A percentile compares a stretch with the other conserved stretches of the same genome.
Evolutionary conservation across 768 basidiomycete genomes (phyloP).

Genomic region (Amanita phalloides): DNA sequence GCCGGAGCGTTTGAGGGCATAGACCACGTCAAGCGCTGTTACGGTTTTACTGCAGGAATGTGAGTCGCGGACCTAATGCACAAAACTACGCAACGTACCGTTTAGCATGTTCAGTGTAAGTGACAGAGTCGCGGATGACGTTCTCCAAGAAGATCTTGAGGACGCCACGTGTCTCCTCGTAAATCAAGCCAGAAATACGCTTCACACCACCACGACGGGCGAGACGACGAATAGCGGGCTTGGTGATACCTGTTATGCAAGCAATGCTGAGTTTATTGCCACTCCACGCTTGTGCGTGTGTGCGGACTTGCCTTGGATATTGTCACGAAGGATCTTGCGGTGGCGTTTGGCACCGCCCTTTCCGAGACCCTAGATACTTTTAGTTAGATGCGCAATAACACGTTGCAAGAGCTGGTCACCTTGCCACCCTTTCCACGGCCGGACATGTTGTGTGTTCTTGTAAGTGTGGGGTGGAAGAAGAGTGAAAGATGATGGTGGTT

Average conservation of each 20-base stretch:
- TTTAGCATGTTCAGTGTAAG: conserved; percentile 91
- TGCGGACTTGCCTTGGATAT: conserved; percentile 54
- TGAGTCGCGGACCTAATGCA: background rate
- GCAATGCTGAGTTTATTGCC: background rate
- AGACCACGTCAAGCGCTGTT: conserved; percentile 78
- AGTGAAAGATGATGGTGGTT: conserved; percentile 19
- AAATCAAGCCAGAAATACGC: conserved; percentile 66
- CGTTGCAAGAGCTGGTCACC: conserved; percentile 21
- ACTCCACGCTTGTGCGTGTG: background rate
- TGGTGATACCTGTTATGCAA: conserved; percentile 26
- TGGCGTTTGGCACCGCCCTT: conserved; percentile 76
- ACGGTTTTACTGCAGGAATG: conserved; percentile 55
- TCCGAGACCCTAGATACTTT: conserved; percentile 47
- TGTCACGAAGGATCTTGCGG: conserved; percentile 70
- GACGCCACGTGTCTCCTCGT: conserved; percentile 77
- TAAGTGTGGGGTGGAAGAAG: conserved; percentile 1
- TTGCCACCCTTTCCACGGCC: conserved; percentile 76
- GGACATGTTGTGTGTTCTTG: conserved; percentile 36
- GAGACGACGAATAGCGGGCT: conserved; percentile 69
- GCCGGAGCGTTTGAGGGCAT: conserved; percentile 63
- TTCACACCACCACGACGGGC: conserved; percentile 81
- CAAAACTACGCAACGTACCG: conserved; percentile 25
- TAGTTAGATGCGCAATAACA: background rate
- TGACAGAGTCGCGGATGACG: conserved; percentile 85
- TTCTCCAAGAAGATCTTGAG: conserved; percentile 65